A percentile compares a stretch with the other conserved stretches of the same genome.
Conservation (phyloP, 208 protist species). For the Wallacemonas rigidus region DNA sequence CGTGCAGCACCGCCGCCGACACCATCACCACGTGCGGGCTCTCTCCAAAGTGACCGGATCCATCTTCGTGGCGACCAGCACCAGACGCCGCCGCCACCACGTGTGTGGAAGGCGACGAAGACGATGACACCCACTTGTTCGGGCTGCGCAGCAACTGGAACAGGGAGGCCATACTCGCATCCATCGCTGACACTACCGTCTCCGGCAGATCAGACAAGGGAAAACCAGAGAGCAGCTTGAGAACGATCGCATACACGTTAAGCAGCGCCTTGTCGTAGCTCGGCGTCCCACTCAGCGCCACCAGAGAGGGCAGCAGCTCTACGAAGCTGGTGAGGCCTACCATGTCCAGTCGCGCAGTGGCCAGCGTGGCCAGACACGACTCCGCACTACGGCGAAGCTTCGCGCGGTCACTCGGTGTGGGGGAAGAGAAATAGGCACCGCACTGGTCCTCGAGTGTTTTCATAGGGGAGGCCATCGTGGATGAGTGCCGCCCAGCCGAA, state of each 20-base stretch:
- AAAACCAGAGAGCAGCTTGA: constrained; percentile 5
- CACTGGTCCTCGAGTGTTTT: constrained; percentile 19
- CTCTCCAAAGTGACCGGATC: constrained; percentile 1
- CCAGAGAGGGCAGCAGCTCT: constrained; percentile 27
- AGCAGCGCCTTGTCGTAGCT: constrained; percentile 21
- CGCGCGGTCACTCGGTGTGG: constrained; percentile 1
- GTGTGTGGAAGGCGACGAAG: too few relatives aligned
- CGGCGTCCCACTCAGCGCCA: constrained; percentile 21
- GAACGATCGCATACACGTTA: not conserved
- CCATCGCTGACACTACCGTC: not conserved
- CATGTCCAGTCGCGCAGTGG: constrained; percentile 13
- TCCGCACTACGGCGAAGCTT: constrained; percentile 19
- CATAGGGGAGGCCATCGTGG: not conserved
- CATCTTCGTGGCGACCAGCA: not conserved
- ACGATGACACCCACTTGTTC: constrained; percentile 23
- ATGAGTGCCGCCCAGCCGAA: not conserved
- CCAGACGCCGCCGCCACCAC: not conserved
- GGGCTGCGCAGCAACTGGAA: constrained; percentile 25
- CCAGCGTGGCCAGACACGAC: constrained; percentile 22
- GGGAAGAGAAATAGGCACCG: constrained; percentile 14
- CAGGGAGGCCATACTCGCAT: constrained; percentile 4
- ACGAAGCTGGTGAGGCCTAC: constrained; percentile 20
- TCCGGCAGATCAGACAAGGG: constrained; percentile 6
- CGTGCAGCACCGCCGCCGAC: constrained; percentile 10
- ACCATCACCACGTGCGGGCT: constrained; percentile 14